Percentiles rank a stretch among this genome's conserved stretches.
These are phyloP conservation scores for Neurospora tetraspora DNA, from an alignment of 495 filamentous ascomycete species.

Conservation along the genomic window DNA sequence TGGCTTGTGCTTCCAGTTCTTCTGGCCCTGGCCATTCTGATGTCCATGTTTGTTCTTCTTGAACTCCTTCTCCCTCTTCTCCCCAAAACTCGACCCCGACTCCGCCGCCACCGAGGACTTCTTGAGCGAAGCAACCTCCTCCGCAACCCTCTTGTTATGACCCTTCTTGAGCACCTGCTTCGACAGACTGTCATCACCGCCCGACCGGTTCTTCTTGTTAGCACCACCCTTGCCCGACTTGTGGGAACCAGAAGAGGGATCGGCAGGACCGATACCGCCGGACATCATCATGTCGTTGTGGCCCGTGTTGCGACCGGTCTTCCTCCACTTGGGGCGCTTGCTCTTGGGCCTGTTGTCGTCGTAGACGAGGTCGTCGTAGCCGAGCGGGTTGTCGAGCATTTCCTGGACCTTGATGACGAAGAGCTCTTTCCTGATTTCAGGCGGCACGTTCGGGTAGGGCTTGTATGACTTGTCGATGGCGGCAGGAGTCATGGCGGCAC, in stretches of 20 bases:
- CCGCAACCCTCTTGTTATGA: conserved; percentile 7
- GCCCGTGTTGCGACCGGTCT: not conserved
- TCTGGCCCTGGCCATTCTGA: not conserved
- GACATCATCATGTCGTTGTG: conserved; percentile 8
- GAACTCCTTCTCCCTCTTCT: not conserved
- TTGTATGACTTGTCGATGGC: not conserved
- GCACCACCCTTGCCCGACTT: not conserved
- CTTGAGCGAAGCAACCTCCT: not conserved
- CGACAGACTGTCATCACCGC: not conserved
- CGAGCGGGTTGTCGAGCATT: conserved; percentile 18
- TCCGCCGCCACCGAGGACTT: not conserved
- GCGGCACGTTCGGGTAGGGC: not conserved
- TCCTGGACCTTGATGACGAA: conserved; percentile 7
- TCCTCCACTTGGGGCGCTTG: not conserved
- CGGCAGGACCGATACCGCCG: conserved; percentile 7
- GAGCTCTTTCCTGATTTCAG: not conserved
- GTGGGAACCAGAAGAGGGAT: not conserved
- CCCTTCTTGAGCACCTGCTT: conserved; percentile 8
- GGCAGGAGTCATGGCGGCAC: not conserved
- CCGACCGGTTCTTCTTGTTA: not conserved
- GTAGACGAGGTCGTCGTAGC: conserved; percentile 19
- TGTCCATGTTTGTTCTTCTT: not conserved
- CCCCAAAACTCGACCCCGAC: not conserved
- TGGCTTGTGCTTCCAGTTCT: not conserved
- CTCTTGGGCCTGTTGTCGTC: conserved; percentile 1